Evolutionary conservation across 2,329 filamentous ascomycete species (phyloP), one percentile per base, ranked within the genome.

Genomic region (Fusarium haematococcum): DNA sequence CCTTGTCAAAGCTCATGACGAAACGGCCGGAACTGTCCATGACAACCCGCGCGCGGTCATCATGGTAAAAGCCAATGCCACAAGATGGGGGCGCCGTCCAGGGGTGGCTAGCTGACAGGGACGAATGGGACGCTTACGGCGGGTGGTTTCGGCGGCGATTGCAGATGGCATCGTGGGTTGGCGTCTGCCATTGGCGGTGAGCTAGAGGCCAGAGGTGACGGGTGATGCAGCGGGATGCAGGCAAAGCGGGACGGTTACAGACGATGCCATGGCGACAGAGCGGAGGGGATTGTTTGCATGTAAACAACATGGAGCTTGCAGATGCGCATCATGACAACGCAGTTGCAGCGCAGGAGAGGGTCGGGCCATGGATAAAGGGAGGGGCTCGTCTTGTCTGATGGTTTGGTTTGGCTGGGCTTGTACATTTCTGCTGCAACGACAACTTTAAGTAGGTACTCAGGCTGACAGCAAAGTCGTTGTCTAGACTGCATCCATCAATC

Each of bases 211-310:
- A 52, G 25, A 52, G 30, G 52, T 60, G 41, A 32, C 63, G 70
- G 64, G 71, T 77, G 69, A 68, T 77, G 75, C 69, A 69, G 69
- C 63, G 59, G 25, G 50, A 50, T 58, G 54, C 54, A 58, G 54
- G 54, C 54, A 56, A 63, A 69, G 76, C 76, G 69, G 37, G 74
- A 32, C 43, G 64, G 71, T 45, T 58, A 68, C 50, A 32, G 71
- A 69, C 67, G 76, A 77, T 78, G 74, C 77, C 70, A 74, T 76
- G 69, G 77, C 74, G 75, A 78, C 76, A 77, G 68, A 76, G 41
- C 57, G 48, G 48, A 52, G 25, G 4, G 9, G 23, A 52, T 72
- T 65, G 65, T 71, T 61, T 76, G 73, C 76, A 76, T 71, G 76
- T 78, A 78, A 78, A 78, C 77, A 78, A 60, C 20, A 50, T 66